phyloP scores from a whole-genome alignment of 2,329 filamentous ascomycete genomes.

The Stagonosporopsis cucurbitacearum region DNA sequence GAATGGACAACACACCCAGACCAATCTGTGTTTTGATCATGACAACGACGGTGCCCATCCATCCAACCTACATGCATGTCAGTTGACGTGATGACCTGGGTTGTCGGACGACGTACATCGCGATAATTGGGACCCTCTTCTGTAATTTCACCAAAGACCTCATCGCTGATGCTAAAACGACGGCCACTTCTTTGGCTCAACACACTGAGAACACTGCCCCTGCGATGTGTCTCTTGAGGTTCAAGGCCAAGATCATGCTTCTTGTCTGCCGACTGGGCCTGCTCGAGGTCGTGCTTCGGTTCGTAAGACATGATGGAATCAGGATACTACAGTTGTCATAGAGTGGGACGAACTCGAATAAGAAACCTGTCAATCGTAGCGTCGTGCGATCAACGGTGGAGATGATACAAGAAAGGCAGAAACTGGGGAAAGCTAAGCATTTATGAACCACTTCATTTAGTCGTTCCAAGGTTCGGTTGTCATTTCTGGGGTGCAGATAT shows the following conservation, averaged over 20 bases:
- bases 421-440: constrained; percentile 1
- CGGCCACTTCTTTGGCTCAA: constrained; percentile 4
- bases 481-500: constrained; percentile 6
- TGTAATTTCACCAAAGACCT: constrained; percentile 13
- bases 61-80: constrained; percentile 18
- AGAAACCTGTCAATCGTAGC: neutral
- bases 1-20: constrained; percentile 55
- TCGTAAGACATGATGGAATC: constrained; percentile 15
- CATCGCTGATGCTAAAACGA: constrained; percentile 2
- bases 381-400: neutral
- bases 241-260: constrained; percentile 9
- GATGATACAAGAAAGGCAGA: neutral
- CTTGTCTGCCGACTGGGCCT: constrained; percentile 1
- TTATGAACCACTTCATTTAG: constrained; percentile 4
- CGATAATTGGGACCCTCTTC: constrained; percentile 14
- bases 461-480: neutral
- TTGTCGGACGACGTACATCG: neutral
- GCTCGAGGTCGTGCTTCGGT: constrained; percentile 12
- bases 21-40: constrained; percentile 33
- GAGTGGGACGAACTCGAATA: neutral
- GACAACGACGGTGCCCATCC: constrained; percentile 24
- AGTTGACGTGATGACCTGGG: neutral
- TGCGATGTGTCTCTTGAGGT: constrained; percentile 5
- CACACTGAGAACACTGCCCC: constrained; percentile 12
- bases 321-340: neutral